Evolutionary conservation across 2,329 filamentous ascomycete genomes (phyloP), one percentile per base, ranked within the genome.

Genomic region (Ambrosiella xylebori): DNA sequence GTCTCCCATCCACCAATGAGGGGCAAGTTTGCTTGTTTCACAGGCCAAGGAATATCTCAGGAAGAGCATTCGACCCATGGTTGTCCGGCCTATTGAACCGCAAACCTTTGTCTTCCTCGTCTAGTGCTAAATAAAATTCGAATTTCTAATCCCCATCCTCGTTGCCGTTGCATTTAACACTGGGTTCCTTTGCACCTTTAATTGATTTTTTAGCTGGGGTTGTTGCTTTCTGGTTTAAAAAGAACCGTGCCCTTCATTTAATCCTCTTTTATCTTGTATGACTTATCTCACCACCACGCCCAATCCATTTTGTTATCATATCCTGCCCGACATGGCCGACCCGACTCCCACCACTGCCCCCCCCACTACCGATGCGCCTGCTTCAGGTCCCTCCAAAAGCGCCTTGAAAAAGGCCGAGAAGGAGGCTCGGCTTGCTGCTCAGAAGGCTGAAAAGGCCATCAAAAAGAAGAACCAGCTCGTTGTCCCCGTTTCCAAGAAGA

Each of bases 401-500:
- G 79, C 79, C 64, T 68, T 78, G 66, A 83, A 83, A 70, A 82
- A 82, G 74, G 79, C 79, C 54, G 79, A 82, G 71, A 83, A 83
- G 73, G 73, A 78, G 67, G 78, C 78, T 61, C 78, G 78, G 67
- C 71, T 77, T 68, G 79, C 77, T 36, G 77, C 79, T 55, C 77
- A 79, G 49, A 82, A 82, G 68, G 78, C 78, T 57, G 76, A 76
- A 50, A 82, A 82, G 71, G 78, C 78, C 19, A 77, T 78, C 40
- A 74, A 79, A 71, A 74, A 79, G 66, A 68, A 71, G 44, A 63
- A 71, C 1, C 66, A 81, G 56, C 71, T 77, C 35, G 70, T 81
- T 27, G 76, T 77, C 39, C 72, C 73, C 47, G 76, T 77, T 57
- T 76, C 76, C 65, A 81, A 81, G 72, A 81, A 81, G 71, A 65